phyloP scores from a whole-genome alignment of 495 filamentous ascomycete genomes.

The Neurospora tetrasperma region DNA sequence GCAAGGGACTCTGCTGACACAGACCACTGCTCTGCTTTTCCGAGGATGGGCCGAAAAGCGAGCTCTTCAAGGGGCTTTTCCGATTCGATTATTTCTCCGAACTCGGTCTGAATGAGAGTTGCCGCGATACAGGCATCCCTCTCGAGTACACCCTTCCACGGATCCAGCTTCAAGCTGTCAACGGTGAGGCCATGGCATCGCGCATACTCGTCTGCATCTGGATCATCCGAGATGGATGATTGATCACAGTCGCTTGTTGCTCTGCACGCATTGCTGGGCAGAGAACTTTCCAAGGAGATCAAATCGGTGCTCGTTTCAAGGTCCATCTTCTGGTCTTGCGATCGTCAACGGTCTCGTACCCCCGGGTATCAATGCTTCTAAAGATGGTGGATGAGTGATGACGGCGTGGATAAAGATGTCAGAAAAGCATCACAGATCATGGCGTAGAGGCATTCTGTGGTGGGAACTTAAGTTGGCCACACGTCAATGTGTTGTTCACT shows the following conservation, averaged over 20 bases:
- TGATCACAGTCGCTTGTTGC: background rate
- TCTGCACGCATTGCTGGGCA: background rate
- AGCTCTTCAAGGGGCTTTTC: constrained; percentile 4
- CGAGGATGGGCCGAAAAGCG: constrained; percentile 14
- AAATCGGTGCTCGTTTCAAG: constrained; percentile 12
- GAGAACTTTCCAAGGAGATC: constrained; percentile 10
- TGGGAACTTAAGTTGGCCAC: background rate
- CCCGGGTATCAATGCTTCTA: background rate
- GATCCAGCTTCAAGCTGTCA: constrained; percentile 14
- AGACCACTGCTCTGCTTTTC: constrained; percentile 10
- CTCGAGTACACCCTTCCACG: constrained; percentile 9
- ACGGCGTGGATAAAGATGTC: background rate
- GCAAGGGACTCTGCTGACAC: constrained; percentile 7
- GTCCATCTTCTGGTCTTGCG: constrained; percentile 11
- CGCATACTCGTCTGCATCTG: constrained; percentile 31
- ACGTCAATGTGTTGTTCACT: background rate
- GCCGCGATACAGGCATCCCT: constrained; percentile 7
- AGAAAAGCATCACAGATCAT: background rate
- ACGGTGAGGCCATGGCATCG: constrained; percentile 27
- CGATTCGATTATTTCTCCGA: constrained; percentile 7
- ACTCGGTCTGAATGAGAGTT: constrained; percentile 9
- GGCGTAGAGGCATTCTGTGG: background rate
- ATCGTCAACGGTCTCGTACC: background rate
- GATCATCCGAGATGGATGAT: background rate
- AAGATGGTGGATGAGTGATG: background rate